Base-by-base conservation (phyloP, 176 grass and related monocot species). In the Dactylis glomerata region DNA sequence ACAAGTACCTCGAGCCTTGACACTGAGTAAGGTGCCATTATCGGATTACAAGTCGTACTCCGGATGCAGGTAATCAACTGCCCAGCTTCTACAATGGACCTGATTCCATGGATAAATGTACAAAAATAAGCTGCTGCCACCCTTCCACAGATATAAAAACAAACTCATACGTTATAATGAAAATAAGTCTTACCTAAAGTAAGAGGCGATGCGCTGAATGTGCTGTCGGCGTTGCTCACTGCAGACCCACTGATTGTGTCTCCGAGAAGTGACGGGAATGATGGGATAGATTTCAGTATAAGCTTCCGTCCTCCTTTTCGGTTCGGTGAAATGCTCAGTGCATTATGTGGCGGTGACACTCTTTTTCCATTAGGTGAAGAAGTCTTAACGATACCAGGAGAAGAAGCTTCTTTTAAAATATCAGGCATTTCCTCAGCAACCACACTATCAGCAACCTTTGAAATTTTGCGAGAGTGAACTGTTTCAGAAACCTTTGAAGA, bases 271-370 rank as follows among this genome's bases (percentile, higher is more conserved):
- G 96, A 98, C 0, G 93, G 93, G 64, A 99, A 96, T 7, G 93
- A 96, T 40, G 96, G 96, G 33, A 99, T 99, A 10, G 96, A 99
- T 90, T 90, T 96, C 63, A 99, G 73, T 76, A 99, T 94, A 70
- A 99, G 69, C 85, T 99, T 99, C 83, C 91, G 86, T 14, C 93
- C 88, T 64, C 93, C 93, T 80, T 96, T 99, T 7, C 91, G 87
- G 89, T 26, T 95, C 20, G 88, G 89, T 11, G 96, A 92, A 57
- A 82, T 38, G 62, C 83, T 74, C 45, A 84, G 83, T 3, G 68
- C 68, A 1, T 84, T 86, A 68, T 97, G 92, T n/a, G 95, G 92
- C 67, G 91, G 96, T 15, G 93, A 98, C 17, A 99, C 88, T 81
- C 96, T 90, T 78, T 99, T 99, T 42, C 96, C 87, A 28, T 99